phyloP scores from a whole-genome alignment of 352 stramenopile genomes.

The Thalassiosira hispida region DNA sequence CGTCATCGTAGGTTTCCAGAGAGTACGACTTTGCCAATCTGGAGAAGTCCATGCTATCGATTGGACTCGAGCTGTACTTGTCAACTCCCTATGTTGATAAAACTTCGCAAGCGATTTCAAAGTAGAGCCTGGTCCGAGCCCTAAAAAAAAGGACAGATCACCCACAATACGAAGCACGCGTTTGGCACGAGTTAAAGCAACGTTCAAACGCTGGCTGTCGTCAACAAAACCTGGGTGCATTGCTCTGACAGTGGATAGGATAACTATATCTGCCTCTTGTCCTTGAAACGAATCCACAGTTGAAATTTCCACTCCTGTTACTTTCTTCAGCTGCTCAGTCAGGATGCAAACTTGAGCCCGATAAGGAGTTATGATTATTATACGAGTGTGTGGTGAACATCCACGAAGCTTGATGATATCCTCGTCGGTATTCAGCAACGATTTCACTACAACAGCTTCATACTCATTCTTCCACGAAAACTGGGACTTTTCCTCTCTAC shows the following conservation, averaged over 20 bases:
- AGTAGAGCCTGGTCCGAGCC: constrained; percentile 15
- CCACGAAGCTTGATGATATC: constrained; percentile 32
- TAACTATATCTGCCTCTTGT: constrained; percentile 96
- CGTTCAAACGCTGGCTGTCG: constrained; percentile 76
- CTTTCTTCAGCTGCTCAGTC: constrained; percentile 21
- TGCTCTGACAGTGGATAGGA: constrained; percentile 92
- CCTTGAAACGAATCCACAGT: constrained; percentile 98
- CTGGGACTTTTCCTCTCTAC: constrained; percentile 35
- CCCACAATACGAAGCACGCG: constrained; percentile 50
- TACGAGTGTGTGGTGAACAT: constrained; percentile 16
- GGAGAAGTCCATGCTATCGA: constrained; percentile 36
- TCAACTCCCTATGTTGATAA: constrained; percentile 14
- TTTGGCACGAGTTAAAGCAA: constrained; percentile 78
- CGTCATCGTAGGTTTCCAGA: constrained; percentile 40
- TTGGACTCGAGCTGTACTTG: constrained; percentile 11
- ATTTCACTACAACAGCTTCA: constrained; percentile 48
- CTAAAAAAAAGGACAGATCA: constrained; percentile 22
- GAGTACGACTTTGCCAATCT: constrained; percentile 21
- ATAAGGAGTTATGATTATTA: constrained; percentile 40
- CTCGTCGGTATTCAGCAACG: constrained; percentile 38
- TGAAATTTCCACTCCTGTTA: constrained; percentile 10
- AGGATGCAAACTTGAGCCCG: constrained; percentile 22
- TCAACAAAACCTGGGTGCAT: constrained; percentile 77
- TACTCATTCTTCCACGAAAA: constrained; percentile 49
- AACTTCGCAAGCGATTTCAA: constrained; percentile 35